A percentile compares a stretch with the other conserved stretches of the same genome.
These are phyloP conservation scores for Trichoderma guizhouense DNA, from an alignment of 2,329 filamentous ascomycete genomes.

Conservation along the genomic window DNA sequence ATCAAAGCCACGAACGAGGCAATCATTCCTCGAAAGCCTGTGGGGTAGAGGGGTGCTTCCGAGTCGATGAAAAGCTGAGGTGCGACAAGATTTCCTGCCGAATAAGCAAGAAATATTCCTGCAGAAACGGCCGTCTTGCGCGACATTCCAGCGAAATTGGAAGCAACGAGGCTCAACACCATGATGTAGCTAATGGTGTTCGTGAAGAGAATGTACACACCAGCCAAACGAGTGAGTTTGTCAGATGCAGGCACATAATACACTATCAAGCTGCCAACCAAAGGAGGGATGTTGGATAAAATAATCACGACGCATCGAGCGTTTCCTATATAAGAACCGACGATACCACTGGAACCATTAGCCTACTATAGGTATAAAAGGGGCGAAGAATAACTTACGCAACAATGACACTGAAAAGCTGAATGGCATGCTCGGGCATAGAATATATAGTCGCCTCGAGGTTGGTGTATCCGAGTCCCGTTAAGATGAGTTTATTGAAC, in stretches of 20 bases:
- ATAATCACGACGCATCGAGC: neutral
- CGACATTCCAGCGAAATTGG: neutral
- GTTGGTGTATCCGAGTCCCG: slow-evolving; percentile 18
- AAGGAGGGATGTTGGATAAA: neutral
- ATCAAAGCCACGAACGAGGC: neutral
- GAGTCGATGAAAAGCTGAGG: slow-evolving; percentile 19
- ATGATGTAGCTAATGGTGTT: slow-evolving; percentile 22
- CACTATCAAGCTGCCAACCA: neutral
- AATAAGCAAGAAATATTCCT: slow-evolving; percentile 19
- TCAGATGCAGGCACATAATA: neutral
- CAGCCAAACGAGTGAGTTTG: neutral
- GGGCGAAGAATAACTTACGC: neutral
- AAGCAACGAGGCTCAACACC: neutral
- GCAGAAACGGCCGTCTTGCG: slow-evolving; percentile 16
- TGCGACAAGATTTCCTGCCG: slow-evolving; percentile 15
- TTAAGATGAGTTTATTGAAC: slow-evolving; percentile 19
- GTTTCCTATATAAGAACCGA: neutral
- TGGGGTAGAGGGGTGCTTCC: neutral
- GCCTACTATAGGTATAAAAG: neutral
- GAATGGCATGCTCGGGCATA: slow-evolving; percentile 20
- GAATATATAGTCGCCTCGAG: slow-evolving; percentile 10
- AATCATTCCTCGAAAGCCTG: neutral
- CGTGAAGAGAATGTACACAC: slow-evolving; percentile 12
- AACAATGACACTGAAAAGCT: slow-evolving; percentile 14
- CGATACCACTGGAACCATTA: neutral